Evolutionary conservation across 768 basidiomycete genomes (phyloP).

Genomic region (Rubroboletus pulcherrimus): DNA sequence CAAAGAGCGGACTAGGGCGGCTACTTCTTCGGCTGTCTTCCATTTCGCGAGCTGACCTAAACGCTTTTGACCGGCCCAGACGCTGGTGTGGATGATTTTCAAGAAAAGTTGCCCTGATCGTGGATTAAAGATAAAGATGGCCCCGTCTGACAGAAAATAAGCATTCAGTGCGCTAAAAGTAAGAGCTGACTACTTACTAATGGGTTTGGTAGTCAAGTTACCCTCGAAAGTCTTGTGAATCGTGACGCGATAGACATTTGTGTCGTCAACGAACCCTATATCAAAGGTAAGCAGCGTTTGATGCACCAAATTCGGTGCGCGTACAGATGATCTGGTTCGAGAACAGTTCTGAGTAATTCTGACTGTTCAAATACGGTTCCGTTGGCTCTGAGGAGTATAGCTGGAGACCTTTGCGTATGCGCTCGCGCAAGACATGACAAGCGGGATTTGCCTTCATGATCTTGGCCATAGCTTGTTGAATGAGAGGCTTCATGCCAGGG

Average conservation of each 20-base stretch:
- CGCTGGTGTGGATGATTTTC: constrained; percentile 99
- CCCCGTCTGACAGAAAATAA: constrained; percentile 56
- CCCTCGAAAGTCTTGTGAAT: constrained; percentile 99
- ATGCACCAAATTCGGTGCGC: constrained; percentile 18
- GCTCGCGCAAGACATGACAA: constrained; percentile 94
- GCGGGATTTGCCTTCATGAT: constrained; percentile 99
- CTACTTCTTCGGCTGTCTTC: constrained; percentile 99
- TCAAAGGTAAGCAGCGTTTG: constrained; percentile 6
- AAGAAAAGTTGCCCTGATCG: constrained; percentile 97
- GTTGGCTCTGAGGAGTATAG: constrained; percentile 99
- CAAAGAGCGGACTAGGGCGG: constrained; percentile 91
- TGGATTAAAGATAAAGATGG: constrained; percentile 99
- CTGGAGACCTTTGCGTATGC: constrained; percentile 97
- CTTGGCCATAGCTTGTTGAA: constrained; percentile 99
- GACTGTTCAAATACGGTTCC: constrained; percentile 98
- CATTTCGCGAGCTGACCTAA: constrained; percentile 98
- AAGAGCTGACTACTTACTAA: constrained; percentile 52
- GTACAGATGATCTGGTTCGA: constrained; percentile 96
- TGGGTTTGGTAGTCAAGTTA: constrained; percentile 98
- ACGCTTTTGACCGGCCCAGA: constrained; percentile 99
- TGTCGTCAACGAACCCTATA: constrained; percentile 96
- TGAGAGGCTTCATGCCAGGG: constrained; percentile 96
- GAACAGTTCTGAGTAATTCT: constrained; percentile 95
- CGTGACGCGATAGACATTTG: constrained; percentile 98
- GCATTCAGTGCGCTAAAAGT: not conserved